Evolutionary conservation across 257 asterid genomes (phyloP).

Genomic region (Salvia miltiorrhiza): DNA sequence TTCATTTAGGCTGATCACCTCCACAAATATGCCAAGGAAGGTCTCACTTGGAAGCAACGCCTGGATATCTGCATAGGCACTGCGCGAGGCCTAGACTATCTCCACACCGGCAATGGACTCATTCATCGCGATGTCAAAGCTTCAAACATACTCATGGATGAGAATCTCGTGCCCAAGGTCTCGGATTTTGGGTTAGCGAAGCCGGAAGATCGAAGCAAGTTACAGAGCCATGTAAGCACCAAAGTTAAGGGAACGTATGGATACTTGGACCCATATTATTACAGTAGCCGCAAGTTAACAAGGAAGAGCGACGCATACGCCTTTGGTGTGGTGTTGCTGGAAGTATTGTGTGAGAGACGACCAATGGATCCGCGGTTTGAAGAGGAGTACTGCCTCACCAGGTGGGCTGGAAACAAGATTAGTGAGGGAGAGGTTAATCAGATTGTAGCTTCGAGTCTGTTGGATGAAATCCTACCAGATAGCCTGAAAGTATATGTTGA

Average conservation of each 20-base stretch:
- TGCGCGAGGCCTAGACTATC: constrained; percentile 50
- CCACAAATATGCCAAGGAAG: constrained; percentile 24
- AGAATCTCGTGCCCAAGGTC: constrained; percentile 43
- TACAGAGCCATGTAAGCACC: constrained; percentile 39
- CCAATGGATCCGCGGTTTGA: constrained; percentile 22
- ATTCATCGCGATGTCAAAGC: constrained; percentile 56
- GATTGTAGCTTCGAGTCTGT: constrained; percentile 35
- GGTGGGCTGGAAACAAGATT: constrained; percentile 42
- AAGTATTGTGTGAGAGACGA: no score
- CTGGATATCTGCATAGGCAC: constrained; percentile 54
- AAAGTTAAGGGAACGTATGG: constrained; percentile 54
- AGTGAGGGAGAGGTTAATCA: constrained; percentile 31
- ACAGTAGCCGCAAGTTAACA: constrained; percentile 36
- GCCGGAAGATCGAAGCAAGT: constrained; percentile 29
- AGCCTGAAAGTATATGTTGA: constrained; percentile 13
- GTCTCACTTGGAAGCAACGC: constrained; percentile 46
- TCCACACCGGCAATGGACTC: constrained; percentile 40
- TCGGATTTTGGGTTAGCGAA: constrained; percentile 68
- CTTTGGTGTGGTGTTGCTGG: constrained; percentile 58
- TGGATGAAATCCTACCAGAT: constrained; percentile 22
- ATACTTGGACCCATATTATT: constrained; percentile 53
- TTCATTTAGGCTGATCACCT: constrained; percentile 48
- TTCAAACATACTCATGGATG: constrained; percentile 56
- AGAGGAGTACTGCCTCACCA: constrained; percentile 32
- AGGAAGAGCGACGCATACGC: constrained; percentile 52